Base-by-base conservation (phyloP, 2,329 filamentous ascomycete species). In the Plenodomus biglobosus region DNA sequence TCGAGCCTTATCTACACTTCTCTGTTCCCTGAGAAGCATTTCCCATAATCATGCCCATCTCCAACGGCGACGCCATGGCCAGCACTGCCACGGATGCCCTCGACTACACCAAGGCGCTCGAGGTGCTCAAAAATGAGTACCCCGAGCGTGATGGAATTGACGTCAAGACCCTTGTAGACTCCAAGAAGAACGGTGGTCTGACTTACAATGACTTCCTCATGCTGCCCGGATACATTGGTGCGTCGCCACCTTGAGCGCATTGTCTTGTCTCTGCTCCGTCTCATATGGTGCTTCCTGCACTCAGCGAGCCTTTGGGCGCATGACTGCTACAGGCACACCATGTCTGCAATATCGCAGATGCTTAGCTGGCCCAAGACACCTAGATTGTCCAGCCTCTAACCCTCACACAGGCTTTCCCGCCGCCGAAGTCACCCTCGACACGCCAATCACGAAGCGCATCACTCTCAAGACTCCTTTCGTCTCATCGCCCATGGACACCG, bases 171-270 rank as follows among this genome's bases (percentile, higher is more conserved):
- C 82, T 99, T 64, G 85, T 97, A 73, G 88, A 99, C 78, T 92
- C 92, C 60, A 87, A 88, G 78, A 87, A 86, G 75, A 89, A 92
- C 69, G 94, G 94, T 55, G 94, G 94, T 67, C 81, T 99, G 69
- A 97, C 92, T 50, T 99, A 96, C 83, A 99, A 99, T 76, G 94
- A 99, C 77, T 99, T 99, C 80, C 85, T 99, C 56, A 78, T 99
- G 66, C 83, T 99, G 54, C 94, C 94, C 50, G 95, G 95, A 72
- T 96, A 96, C 79, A 96, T 99, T 78, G 94, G 81, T 84, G 78
- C 48, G 52, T 53, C 48, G 47, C 54, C 37, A 54, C 51, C 42
- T 43, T 48, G 35, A 39, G 34, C 38, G 16, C 21, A 24, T 36
- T 32, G 27, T 32, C 27, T 32, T 15, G 15, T 32, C 6, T 32